Evolutionary conservation across 2,329 filamentous ascomycete species (phyloP).

Genomic region (Phialophora macrospora): DNA sequence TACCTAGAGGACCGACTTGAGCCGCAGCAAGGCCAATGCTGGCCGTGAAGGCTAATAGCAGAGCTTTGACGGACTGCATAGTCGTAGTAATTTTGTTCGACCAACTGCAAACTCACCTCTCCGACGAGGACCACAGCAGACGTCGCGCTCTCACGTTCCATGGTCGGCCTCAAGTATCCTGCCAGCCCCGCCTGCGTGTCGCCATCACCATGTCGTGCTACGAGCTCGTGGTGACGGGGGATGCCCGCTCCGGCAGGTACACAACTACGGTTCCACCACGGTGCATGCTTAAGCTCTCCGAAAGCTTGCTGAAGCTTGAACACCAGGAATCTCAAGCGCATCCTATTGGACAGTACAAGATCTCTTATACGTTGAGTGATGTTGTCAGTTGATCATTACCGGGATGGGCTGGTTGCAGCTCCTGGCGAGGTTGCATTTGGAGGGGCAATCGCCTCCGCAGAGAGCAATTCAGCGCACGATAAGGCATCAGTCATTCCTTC

Average conservation of each 20-base stretch:
- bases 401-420: not conserved
- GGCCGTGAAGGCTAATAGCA: constrained; percentile 12
- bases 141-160: not conserved
- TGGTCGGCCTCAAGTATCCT: not conserved
- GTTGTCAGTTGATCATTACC: not conserved
- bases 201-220: not conserved
- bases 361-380: not conserved
- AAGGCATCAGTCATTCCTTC: not conserved
- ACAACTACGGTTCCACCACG: not conserved
- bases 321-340: not conserved
- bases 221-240: not conserved
- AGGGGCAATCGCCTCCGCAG: not conserved
- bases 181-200: no score
- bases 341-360: not conserved
- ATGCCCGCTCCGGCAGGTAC: not conserved
- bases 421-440: not conserved
- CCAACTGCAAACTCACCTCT: not conserved
- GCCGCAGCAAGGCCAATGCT: constrained; percentile 25
- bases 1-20: constrained; percentile 31
- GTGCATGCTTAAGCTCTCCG: not conserved
- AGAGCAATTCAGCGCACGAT: not conserved
- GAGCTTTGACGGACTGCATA: constrained; percentile 15
- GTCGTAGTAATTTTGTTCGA: not conserved
- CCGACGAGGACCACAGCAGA: not conserved
- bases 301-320: constrained; percentile 2